These are phyloP conservation scores for Candida smagusa DNA, from an alignment of 1,139 yeast genomes.

Conservation along the genomic window DNA sequence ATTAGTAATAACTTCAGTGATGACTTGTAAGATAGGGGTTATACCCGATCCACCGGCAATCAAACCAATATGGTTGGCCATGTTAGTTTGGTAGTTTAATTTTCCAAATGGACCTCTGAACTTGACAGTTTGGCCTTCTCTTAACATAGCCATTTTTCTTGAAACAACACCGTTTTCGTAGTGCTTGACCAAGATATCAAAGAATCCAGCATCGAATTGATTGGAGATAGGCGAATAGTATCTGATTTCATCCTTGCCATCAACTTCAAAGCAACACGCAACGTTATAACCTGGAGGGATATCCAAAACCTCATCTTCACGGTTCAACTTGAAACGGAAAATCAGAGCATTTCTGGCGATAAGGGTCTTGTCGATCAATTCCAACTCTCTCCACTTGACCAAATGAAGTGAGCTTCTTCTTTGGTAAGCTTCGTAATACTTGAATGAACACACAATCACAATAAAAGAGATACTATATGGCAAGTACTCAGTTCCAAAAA, in stretches of 20 bases:
- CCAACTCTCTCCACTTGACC: constrained; percentile 60
- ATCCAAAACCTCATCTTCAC: constrained; percentile 58
- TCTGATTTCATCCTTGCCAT: constrained; percentile 61
- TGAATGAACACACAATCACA: constrained; percentile 42
- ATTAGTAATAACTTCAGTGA: constrained; percentile 60
- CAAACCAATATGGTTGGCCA: constrained; percentile 60
- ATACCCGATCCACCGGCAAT: constrained; percentile 86
- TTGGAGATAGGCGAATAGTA: constrained; percentile 76
- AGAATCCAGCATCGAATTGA: constrained; percentile 65
- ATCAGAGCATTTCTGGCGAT: constrained; percentile 68
- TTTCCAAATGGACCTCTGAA: constrained; percentile 80
- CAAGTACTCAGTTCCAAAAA: constrained; percentile 50
- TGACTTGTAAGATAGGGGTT: constrained; percentile 72
- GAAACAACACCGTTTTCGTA: constrained; percentile 69
- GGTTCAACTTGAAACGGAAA: constrained; percentile 63
- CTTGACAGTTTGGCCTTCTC: constrained; percentile 62
- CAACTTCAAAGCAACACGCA: constrained; percentile 54
- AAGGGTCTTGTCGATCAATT: constrained; percentile 67
- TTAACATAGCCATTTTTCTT: constrained; percentile 56
- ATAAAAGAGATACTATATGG: constrained; percentile 50
- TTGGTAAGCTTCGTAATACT: constrained; percentile 48
- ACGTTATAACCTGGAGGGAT: constrained; percentile 75
- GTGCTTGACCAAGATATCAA: constrained; percentile 72
- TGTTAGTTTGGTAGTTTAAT: constrained; percentile 56
- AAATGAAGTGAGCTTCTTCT: constrained; percentile 46